These are phyloP conservation scores for Nothopassalora personata DNA, from an alignment of 2,329 filamentous ascomycete genomes.

Conservation along the genomic window DNA sequence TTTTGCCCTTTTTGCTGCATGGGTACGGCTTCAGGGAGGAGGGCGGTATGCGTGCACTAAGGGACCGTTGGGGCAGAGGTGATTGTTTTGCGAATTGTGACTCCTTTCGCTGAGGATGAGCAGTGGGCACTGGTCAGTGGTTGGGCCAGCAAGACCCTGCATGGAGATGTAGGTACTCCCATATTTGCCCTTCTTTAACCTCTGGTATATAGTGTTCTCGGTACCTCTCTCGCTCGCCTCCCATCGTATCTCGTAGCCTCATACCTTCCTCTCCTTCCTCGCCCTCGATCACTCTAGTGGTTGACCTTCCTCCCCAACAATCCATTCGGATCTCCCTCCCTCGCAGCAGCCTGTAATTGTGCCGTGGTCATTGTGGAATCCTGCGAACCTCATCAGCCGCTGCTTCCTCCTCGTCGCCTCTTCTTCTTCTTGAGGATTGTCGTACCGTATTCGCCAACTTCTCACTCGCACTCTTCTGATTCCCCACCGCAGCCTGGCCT, in stretches of 20 bases:
- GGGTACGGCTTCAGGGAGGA: too few species aligned
- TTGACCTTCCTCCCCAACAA: neutral
- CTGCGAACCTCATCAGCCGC: neutral
- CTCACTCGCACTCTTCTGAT: constrained; percentile 3
- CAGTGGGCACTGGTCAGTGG: neutral
- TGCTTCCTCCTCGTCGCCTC: neutral
- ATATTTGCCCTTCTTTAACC: too few species aligned
- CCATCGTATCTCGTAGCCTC: neutral
- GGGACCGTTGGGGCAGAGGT: too few species aligned
- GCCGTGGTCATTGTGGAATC: constrained; percentile 15
- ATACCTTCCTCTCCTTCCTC: neutral
- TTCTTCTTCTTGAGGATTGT: too few species aligned
- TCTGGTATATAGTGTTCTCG: neutral
- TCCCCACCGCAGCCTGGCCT: too few species aligned
- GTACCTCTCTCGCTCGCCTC: neutral
- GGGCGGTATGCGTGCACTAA: too few species aligned
- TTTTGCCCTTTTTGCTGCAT: too few species aligned
- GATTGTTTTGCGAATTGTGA: neutral
- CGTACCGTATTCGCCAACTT: constrained; percentile 10
- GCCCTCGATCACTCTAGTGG: neutral
- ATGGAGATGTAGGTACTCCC: too few species aligned
- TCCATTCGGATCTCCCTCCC: constrained; percentile 18
- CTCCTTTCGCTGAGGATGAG: neutral
- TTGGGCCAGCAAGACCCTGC: too few species aligned
- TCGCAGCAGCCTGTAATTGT: constrained; percentile 16